Conservation (phyloP, 768 basidiomycete species). For the Serendipita sp. region DNA sequence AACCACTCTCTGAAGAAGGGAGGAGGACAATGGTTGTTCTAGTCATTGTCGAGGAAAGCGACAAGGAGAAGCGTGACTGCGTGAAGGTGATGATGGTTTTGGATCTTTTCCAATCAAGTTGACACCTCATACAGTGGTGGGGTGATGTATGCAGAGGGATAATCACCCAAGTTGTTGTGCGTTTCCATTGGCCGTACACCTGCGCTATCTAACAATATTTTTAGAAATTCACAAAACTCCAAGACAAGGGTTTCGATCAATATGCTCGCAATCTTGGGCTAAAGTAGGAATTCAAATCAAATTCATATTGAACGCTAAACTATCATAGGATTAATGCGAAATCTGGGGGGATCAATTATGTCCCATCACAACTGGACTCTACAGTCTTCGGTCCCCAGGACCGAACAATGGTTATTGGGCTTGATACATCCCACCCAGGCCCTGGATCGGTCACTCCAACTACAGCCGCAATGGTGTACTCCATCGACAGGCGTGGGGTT, state of each 20-base stretch:
- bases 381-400: not conserved
- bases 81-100: not conserved
- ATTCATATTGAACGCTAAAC: not conserved
- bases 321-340: not conserved
- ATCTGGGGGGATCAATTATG: not conserved
- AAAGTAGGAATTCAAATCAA: not conserved
- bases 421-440: not conserved
- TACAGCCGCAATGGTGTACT: not conserved
- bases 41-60: not conserved
- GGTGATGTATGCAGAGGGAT: not conserved
- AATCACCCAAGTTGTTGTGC: not conserved
- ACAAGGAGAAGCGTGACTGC: not conserved
- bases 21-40: not conserved
- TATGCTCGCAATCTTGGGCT: not conserved
- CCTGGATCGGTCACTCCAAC: not conserved
- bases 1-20: no score
- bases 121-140: slow-evolving; percentile 4
- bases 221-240: not conserved
- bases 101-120: not conserved
- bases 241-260: not conserved
- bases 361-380: not conserved
- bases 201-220: not conserved
- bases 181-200: not conserved
- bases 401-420: not conserved
- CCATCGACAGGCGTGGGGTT: not conserved